A percentile compares a stretch with the other conserved stretches of the same genome.
phyloP scores from a whole-genome alignment of 176 grass and related monocot species.

The Cenchrus purpureus region DNA sequence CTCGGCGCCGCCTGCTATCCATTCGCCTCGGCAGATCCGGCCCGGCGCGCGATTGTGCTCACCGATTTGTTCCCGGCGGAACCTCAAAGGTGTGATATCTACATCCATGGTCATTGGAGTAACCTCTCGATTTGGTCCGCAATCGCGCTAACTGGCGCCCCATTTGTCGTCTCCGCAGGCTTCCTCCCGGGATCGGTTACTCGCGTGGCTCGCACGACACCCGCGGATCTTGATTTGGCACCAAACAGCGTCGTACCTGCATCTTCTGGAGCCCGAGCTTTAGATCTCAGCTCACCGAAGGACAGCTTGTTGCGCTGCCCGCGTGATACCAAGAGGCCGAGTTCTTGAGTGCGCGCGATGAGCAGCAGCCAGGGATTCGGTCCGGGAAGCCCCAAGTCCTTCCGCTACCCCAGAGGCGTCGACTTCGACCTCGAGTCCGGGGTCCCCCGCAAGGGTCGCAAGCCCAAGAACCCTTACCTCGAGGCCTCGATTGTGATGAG shows the following conservation, averaged over 20 bases:
- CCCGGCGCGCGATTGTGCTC: not conserved
- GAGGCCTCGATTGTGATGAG: slow-evolving; percentile 51
- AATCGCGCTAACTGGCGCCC: not conserved
- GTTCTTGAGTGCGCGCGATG: slow-evolving; percentile 54
- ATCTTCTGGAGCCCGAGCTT: not conserved
- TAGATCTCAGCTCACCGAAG: not conserved
- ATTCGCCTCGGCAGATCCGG: not conserved
- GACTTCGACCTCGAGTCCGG: slow-evolving; percentile 86
- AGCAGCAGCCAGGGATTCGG: slow-evolving; percentile 74
- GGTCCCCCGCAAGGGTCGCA: slow-evolving; percentile 57
- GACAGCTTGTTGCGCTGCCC: not conserved
- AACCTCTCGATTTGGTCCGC: not conserved
- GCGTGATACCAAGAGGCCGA: not conserved
- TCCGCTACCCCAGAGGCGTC: slow-evolving; percentile 69
- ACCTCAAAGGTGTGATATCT: slow-evolving; percentile 10
- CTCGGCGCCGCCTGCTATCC: not conserved
- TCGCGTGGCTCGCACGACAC: not conserved
- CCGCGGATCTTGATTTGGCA: not conserved
- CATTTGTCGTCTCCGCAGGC: not conserved
- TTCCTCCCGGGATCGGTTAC: not conserved
- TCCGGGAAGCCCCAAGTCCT: slow-evolving; percentile 72
- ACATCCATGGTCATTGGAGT: not conserved
- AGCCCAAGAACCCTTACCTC: slow-evolving; percentile 54
- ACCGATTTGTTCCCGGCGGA: not conserved
- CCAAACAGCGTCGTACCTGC: not conserved